Conservation (phyloP, 2,329 filamentous ascomycete genomes). For the Periglandula ipomoeae region DNA sequence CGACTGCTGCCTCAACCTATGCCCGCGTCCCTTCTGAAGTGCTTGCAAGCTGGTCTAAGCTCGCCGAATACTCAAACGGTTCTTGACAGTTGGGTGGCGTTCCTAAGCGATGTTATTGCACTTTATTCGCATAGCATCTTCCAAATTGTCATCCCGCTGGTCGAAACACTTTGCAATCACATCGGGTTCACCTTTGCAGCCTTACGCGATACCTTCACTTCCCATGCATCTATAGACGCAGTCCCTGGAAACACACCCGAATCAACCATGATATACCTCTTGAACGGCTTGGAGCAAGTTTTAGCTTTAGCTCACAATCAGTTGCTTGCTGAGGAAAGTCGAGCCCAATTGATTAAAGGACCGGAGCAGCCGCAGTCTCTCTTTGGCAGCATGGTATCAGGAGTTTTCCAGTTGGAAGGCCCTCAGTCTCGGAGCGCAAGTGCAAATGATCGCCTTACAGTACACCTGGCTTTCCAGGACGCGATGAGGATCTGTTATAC, state of each 20-base stretch:
- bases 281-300: conserved; percentile 90
- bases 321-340: conserved; percentile 66
- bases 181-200: conserved; percentile 64
- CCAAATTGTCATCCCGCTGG: conserved; percentile 80
- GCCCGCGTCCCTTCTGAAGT: conserved; percentile 67
- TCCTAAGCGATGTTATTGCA: conserved; percentile 75
- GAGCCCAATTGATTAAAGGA: conserved; percentile 58
- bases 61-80: conserved; percentile 65
- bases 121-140: conserved; percentile 80
- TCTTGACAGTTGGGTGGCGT: conserved; percentile 84
- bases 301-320: conserved; percentile 80
- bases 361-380: conserved; percentile 80
- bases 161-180: conserved; percentile 79
- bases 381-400: conserved; percentile 90
- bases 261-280: conserved; percentile 68
- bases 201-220: conserved; percentile 55
- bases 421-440: conserved; percentile 70
- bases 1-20: conserved; percentile 34
- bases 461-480: conserved; percentile 93
- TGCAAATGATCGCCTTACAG: conserved; percentile 89
- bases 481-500: conserved; percentile 84
- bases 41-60: conserved; percentile 71
- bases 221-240: conserved; percentile 8
- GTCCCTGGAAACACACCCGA: conserved; percentile 39
- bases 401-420: conserved; percentile 73